These are phyloP conservation scores for Cryphonectria naterciae DNA, from an alignment of 2,329 filamentous ascomycete genomes.

Conservation along the genomic window DNA sequence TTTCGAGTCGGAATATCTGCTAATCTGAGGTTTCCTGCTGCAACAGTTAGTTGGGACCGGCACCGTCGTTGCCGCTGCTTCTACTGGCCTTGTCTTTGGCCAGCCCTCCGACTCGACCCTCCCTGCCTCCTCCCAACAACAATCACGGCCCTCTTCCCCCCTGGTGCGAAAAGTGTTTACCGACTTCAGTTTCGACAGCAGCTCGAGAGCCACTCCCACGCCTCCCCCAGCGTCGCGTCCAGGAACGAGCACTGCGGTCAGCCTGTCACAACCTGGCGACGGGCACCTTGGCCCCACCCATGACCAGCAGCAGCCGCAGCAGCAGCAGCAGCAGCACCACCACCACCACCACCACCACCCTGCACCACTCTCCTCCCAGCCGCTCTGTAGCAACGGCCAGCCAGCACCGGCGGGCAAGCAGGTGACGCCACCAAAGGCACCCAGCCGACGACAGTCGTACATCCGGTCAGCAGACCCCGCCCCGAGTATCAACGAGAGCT, in stretches of 20 bases:
- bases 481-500: constrained; percentile 47
- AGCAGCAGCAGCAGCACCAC: too few relatives aligned
- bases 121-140: constrained; percentile 38
- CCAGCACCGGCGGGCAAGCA: constrained; percentile 45
- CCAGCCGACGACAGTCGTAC: constrained; percentile 48
- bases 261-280: constrained; percentile 40
- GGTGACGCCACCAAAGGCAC: constrained; percentile 44
- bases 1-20: background rate
- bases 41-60: constrained; percentile 63
- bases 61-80: constrained; percentile 64
- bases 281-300: constrained; percentile 29
- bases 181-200: constrained; percentile 31
- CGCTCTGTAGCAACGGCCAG: constrained; percentile 36
- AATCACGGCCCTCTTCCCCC: constrained; percentile 37
- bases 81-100: constrained; percentile 62
- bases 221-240: constrained; percentile 45
- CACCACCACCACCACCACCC: constrained; percentile 27
- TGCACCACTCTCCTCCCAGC: constrained; percentile 35
- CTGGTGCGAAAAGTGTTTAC: constrained; percentile 39
- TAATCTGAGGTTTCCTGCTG: constrained; percentile 8
- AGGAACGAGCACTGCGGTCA: constrained; percentile 47
- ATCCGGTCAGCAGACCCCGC: constrained; percentile 45
- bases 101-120: constrained; percentile 48
- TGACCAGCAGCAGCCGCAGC: constrained; percentile 29
- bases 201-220: constrained; percentile 32